These are phyloP conservation scores for Solanum medicagineum DNA, from an alignment of 257 asterid species.

Conservation along the genomic window DNA sequence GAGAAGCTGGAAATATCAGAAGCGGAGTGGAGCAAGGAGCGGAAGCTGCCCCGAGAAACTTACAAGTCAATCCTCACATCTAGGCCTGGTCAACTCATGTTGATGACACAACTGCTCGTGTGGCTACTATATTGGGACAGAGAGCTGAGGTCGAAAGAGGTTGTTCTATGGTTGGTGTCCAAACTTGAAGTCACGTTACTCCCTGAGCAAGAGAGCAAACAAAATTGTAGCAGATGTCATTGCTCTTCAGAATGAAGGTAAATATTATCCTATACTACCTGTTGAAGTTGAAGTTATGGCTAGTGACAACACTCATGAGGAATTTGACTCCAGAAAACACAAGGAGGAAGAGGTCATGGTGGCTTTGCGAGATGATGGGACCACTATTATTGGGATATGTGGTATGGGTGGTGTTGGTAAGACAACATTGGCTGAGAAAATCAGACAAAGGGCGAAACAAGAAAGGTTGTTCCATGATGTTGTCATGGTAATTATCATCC, in stretches of 20 bases:
- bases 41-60: neutral
- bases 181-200: neutral
- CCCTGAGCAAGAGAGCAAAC: neutral
- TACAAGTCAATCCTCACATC: neutral
- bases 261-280: neutral
- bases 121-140: neutral
- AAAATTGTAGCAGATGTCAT: neutral
- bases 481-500: neutral
- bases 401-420: conserved; percentile 15
- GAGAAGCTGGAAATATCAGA: neutral
- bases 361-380: neutral
- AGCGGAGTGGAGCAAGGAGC: neutral
- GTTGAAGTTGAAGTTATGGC: too few relatives aligned
- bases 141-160: neutral
- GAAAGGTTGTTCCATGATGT: neutral
- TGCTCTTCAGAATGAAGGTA: neutral
- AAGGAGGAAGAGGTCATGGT: neutral
- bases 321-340: neutral
- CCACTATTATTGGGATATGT: neutral
- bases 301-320: neutral
- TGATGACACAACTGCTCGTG: neutral
- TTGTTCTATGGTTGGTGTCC: neutral
- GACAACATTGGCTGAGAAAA: neutral
- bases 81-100: neutral
- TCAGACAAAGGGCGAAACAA: neutral